phyloP scores from a whole-genome alignment of 139 green algal species.

The Bryopsis sp. region DNA sequence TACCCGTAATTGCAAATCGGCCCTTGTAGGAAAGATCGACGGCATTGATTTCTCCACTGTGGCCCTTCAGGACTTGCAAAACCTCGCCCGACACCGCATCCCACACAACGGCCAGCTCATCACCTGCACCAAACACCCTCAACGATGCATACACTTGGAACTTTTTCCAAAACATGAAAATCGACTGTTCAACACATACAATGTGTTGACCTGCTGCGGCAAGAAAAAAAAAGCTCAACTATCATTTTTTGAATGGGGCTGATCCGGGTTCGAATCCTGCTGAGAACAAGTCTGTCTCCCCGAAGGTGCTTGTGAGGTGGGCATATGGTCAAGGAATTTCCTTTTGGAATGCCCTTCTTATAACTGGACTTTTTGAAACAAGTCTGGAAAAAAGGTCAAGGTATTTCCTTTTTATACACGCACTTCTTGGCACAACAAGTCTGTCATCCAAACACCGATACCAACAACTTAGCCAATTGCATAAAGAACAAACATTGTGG shows the following conservation, averaged over 20 bases:
- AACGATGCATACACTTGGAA: no score
- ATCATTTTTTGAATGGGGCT: neutral
- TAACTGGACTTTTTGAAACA: neutral
- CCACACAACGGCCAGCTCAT: conserved; percentile 18
- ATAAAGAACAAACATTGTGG: neutral
- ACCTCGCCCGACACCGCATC: conserved; percentile 23
- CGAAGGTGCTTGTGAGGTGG: neutral
- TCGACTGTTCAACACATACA: neutral
- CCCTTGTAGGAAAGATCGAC: conserved; percentile 49
- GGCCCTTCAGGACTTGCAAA: conserved; percentile 47
- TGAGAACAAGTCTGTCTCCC: neutral
- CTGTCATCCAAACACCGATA: neutral
- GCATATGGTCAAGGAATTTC: neutral
- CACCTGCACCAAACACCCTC: conserved; percentile 7
- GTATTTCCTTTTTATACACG: neutral
- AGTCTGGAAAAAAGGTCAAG: neutral
- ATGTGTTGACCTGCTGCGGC: neutral
- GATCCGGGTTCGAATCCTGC: neutral
- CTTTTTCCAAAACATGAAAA: neutral
- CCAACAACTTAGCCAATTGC: neutral
- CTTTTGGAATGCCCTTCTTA: neutral
- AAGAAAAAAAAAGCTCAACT: neutral
- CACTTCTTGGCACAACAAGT: neutral
- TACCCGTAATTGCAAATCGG: conserved; percentile 51
- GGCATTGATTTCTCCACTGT: conserved; percentile 40